Evolutionary conservation across 75 land plant genomes (phyloP).

Genomic region (Selaginella tamariscina): DNA sequence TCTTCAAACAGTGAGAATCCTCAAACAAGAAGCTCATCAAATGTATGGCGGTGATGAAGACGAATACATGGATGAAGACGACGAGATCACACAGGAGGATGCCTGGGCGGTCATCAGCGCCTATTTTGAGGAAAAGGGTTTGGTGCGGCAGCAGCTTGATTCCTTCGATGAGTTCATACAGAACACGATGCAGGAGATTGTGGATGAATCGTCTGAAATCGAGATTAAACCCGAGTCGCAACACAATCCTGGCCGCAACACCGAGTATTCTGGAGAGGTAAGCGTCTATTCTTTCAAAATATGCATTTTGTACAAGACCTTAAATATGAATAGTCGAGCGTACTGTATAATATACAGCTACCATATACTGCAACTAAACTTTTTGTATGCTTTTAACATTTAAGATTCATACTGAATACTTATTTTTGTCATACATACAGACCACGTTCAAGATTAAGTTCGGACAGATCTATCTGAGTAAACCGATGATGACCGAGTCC

Average conservation of each 20-base stretch:
- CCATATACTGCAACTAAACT: background rate
- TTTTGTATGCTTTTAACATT: background rate
- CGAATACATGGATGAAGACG: conserved; percentile 38
- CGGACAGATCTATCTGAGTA: conserved; percentile 95
- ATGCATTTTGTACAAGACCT: background rate
- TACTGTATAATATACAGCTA: too few relatives aligned
- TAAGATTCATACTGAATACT: background rate
- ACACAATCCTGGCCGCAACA: conserved; percentile 89
- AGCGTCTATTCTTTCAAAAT: background rate
- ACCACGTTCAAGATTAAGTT: conserved; percentile 89
- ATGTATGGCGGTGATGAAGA: conserved; percentile 43
- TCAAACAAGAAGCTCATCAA: too few relatives aligned
- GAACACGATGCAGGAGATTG: conserved; percentile 99
- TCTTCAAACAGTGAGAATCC: too few relatives aligned
- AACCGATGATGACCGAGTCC: conserved; percentile 99
- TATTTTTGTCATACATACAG: too few relatives aligned
- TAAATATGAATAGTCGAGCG: too few relatives aligned
- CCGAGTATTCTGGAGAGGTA: conserved; percentile 66
- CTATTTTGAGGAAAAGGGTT: conserved; percentile 96
- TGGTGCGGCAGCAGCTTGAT: conserved; percentile 96
- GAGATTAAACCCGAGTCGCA: conserved; percentile 94
- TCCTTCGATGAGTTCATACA: conserved; percentile 99
- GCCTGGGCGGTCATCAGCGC: conserved; percentile 99
- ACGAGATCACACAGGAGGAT: conserved; percentile 99
- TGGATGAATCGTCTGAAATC: conserved; percentile 90